Conservation (phyloP, 768 basidiomycete genomes). For the Auriscalpium orientale region DNA sequence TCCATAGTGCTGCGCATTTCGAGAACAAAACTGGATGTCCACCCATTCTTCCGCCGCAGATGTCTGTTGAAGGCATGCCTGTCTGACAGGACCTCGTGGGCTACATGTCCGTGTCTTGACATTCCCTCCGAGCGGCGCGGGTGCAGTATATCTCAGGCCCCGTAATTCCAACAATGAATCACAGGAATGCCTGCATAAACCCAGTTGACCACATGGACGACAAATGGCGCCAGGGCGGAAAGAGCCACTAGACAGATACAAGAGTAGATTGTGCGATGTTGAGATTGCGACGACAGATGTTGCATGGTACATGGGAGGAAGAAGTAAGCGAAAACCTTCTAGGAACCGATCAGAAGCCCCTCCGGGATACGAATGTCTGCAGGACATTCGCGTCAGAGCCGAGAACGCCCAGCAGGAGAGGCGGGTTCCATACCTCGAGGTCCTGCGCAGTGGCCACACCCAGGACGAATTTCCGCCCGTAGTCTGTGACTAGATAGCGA, state of each 20-base stretch:
- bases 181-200: too few species aligned
- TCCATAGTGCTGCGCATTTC: too few species aligned
- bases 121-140: too few species aligned
- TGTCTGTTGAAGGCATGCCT: too few species aligned
- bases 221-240: too few species aligned
- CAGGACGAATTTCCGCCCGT: slow-evolving; percentile 72
- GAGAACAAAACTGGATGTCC: too few species aligned
- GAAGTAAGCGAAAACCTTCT: not conserved
- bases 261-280: not conserved
- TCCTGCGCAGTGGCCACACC: slow-evolving; percentile 75
- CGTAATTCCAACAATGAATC: too few species aligned
- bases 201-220: too few species aligned
- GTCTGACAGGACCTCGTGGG: too few species aligned
- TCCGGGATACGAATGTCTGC: slow-evolving; percentile 29
- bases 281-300: not conserved
- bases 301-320: not conserved
- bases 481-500: slow-evolving; percentile 66
- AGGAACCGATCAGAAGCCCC: slow-evolving; percentile 16
- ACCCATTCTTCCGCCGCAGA: too few species aligned
- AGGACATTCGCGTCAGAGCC: slow-evolving; percentile 13
- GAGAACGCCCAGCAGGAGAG: not conserved
- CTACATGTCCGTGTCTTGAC: too few species aligned
- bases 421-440: slow-evolving; percentile 35
- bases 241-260: not conserved
- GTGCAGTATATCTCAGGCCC: too few species aligned